Evolutionary conservation across 2,329 filamentous ascomycete genomes (phyloP), one percentile per base, ranked within the genome.

Genomic region (Tothia fuscella): DNA sequence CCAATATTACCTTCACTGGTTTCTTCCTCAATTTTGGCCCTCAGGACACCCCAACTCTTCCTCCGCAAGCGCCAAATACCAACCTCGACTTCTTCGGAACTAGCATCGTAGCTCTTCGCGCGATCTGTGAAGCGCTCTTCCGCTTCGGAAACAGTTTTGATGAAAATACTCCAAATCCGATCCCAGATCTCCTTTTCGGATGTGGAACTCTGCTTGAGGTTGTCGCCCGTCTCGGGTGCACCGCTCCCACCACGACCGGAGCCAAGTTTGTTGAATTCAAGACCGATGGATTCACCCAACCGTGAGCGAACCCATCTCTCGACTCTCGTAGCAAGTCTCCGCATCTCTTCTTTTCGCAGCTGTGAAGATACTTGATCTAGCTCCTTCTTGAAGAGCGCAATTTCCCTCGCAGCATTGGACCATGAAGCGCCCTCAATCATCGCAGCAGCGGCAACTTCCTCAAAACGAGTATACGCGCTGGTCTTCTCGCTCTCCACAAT

Each of bases 1-100:
- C 96, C 68, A 41, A 98, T 78, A 56, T 96, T 98, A 53, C 89
- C 89, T 64, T 96, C 91, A 78, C 93, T 93, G 56, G 95, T 85
- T 63, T 98, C 91, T 56, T 98, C 91, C 26, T 96, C 89, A 47
- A 98, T 82, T 67, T 85, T 91, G 46, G 86, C 80, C 34, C 85
- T 76, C 47, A 98, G 70, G 12, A 89, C 88, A 30, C 80, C 80
- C 91, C 91, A 98, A 47, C 85, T 91, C 70, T 96, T 96, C 49
- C 89, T 78, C 45, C 89, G 79, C 49, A 98, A 66, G 43, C 88
- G 78, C 89, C 91, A 98, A 16, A 94, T 70, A 14, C 91, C 91
- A 42, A 95, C 76, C 47, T 93, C 82, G 16, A 94, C 86, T 64
- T 98, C 91, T 30, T 89, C 86, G 43, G 82, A 71, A 52, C 80